Evolutionary conservation across 352 stramenopile genomes (phyloP).

Genomic region (Pythium dissimile): DNA sequence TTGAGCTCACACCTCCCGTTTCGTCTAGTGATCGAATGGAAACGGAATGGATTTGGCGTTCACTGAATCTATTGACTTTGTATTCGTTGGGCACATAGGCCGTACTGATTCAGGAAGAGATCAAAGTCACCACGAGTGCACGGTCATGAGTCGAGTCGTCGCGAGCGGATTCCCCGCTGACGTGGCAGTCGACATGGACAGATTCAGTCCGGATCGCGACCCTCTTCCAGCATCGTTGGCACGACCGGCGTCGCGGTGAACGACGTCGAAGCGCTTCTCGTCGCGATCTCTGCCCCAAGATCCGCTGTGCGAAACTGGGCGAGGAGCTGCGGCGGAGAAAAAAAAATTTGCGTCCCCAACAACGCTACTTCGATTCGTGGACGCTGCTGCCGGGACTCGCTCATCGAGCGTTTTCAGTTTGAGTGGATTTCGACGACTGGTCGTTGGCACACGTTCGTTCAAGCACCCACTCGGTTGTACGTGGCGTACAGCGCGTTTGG

Average conservation of each 20-base stretch:
- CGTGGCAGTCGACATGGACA: slow-evolving; percentile 44
- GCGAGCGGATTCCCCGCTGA: slow-evolving; percentile 51
- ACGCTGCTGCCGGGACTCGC: too few species aligned
- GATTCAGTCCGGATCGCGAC: not conserved
- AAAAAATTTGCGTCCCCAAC: not conserved
- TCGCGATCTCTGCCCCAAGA: not conserved
- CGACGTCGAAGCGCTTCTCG: slow-evolving; percentile 1
- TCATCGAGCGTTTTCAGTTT: too few species aligned
- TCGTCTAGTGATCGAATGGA: not conserved
- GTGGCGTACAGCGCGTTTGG: not conserved
- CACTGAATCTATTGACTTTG: too few species aligned
- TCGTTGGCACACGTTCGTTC: too few species aligned
- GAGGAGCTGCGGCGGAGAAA: not conserved
- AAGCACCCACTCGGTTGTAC: too few species aligned
- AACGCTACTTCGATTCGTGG: not conserved
- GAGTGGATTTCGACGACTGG: too few species aligned
- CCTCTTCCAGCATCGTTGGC: not conserved
- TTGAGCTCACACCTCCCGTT: not conserved
- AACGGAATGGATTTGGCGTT: not conserved
- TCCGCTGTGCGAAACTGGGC: not conserved
- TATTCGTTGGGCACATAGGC: too few species aligned
- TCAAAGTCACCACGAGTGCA: slow-evolving; percentile 2
- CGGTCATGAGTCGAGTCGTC: slow-evolving; percentile 44
- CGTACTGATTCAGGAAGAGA: too few species aligned
- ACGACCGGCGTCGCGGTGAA: slow-evolving; percentile 16